Base-by-base conservation (phyloP, 2,329 filamentous ascomycete species). In the Paecilomyces fulvus region DNA sequence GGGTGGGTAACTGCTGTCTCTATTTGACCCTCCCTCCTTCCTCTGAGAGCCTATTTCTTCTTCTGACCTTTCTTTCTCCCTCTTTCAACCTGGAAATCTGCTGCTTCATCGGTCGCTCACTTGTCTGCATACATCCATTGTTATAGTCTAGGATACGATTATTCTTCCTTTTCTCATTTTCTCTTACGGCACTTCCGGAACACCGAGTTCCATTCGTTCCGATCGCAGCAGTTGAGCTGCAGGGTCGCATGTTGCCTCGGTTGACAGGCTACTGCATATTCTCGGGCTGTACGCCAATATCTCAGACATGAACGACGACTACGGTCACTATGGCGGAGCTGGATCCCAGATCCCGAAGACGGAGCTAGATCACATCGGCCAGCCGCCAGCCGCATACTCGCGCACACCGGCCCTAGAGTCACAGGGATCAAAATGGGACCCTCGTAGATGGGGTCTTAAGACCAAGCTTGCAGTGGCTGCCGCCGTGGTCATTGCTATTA, bases 361-460 rank as follows among this genome's bases (percentile, higher is more conserved):
- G 21, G 54, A 63, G 31, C 37, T 52, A 3, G 54, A 55, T 11
- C 49, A 58, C 49, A 17, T 58, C 37, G 55, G 59, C 48, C 64
- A 66, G 30, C 55, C 59, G n/a, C 59, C 60, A 8, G 53, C 56
- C 60, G 12, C 58, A 58, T 20, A 53, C 60, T 3, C 58, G 55
- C 9, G 48, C 58, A 14, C 59, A n/a, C 37, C 30, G 3, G 49
- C 43, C 25, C 50, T n/a, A 25, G 48, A 9, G 49, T 43, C 61
- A n/a, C 53, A 56, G n/a, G 50, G 14, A 11, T 64, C 61, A 58
- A 68, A 64, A 73, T 82, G 77, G 67, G 74, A 83, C 59, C 77
- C 79, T 0, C 73, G 73, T 52, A 74, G 74, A 51, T 86, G 83
- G 83, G 71, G 77, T 46, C 78, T 79, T 64, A 78, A 75, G 57